Evolutionary conservation across 1,284 basidiomycete genomes (phyloP), one percentile per base, ranked within the genome.

Genomic region (Sanghuangporus weigelae): DNA sequence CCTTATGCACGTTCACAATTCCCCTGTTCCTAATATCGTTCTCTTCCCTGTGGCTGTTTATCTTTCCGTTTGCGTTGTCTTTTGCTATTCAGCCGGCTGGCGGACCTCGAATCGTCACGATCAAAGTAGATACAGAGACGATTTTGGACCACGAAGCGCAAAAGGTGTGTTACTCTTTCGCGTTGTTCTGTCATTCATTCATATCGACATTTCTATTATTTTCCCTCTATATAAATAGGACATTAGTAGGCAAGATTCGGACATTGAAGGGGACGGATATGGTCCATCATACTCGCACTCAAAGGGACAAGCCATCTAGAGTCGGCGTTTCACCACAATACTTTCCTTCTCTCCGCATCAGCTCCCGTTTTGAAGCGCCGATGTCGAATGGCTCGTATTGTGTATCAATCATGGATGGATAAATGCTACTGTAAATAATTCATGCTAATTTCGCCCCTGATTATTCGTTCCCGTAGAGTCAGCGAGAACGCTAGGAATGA

Each of bases 101-200:
- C 35, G 44, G 44, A 46, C 35, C 36, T 12, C 62, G 48, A 16
- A 11, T 57, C 10, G 51, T 63, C 31, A 56, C 42, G 6, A 56
- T 63, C 6, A 63, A 63, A 53, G 62, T 63, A 14, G 62, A 63
- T 19, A 63, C 62, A 10, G 62, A 63, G 55, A 63, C 62, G 8
- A 49, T 63, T 11, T 56, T 51, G 7, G 55, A 63, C 23, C 36
- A 53, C 35, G 49, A 40, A 11, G 26, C 12, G 46, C 26, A 36
- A 23, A 59, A 51, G 10, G 48, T 49, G 7, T 8, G 55, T 42
- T 42, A 16, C 6, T 21, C 12, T 42, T 21, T 26, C 39, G 3
- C 38, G 16, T 11, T 8, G 26, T n/a, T 38, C 3, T 54, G 31
- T 2, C 26, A 40, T 55, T 26, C 38, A 39, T 38, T 36, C 35